Evolutionary conservation across 441 rosid genomes (phyloP).

Genomic region (Aquilaria agallochum): DNA sequence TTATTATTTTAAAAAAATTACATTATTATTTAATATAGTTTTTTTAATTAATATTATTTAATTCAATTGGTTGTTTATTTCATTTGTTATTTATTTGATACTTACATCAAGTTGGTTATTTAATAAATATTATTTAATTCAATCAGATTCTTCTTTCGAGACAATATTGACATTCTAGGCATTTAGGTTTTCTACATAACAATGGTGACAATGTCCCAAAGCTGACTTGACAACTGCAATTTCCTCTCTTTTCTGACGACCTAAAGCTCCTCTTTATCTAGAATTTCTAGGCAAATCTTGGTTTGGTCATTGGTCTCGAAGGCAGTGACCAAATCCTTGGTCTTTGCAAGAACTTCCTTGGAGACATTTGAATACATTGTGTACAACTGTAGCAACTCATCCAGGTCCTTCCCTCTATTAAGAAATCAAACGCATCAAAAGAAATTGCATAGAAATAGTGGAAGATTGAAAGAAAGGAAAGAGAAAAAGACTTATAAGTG

Average conservation of each 20-base stretch:
- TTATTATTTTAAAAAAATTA: too few species aligned
- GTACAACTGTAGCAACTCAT: slow-evolving; percentile 96
- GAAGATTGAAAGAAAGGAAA: not conserved
- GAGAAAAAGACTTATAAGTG: slow-evolving; percentile 55
- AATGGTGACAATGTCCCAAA: slow-evolving; percentile 90
- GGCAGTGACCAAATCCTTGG: slow-evolving; percentile 60
- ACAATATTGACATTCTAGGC: slow-evolving; percentile 57
- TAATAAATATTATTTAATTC: too few species aligned
- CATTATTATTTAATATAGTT: too few species aligned
- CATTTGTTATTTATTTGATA: too few species aligned
- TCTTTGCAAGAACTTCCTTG: slow-evolving; percentile 90
- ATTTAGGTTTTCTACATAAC: slow-evolving; percentile 93
- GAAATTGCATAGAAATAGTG: not conserved
- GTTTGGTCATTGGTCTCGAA: slow-evolving; percentile 84
- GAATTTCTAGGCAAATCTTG: slow-evolving; percentile 81
- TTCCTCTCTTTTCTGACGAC: slow-evolving; percentile 99
- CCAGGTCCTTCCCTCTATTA: slow-evolving; percentile 82
- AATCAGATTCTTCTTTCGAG: slow-evolving; percentile 67
- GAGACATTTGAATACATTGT: slow-evolving; percentile 90
- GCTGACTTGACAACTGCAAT: slow-evolving; percentile 81
- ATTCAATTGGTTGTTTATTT: too few species aligned
- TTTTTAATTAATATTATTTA: too few species aligned
- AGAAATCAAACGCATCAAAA: slow-evolving; percentile 4
- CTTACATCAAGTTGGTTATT: too few species aligned
- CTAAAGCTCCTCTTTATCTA: slow-evolving; percentile 98